Evolutionary conservation across 2,329 filamentous ascomycete species (phyloP).

Genomic region (Graphiopsis chlorocephala): DNA sequence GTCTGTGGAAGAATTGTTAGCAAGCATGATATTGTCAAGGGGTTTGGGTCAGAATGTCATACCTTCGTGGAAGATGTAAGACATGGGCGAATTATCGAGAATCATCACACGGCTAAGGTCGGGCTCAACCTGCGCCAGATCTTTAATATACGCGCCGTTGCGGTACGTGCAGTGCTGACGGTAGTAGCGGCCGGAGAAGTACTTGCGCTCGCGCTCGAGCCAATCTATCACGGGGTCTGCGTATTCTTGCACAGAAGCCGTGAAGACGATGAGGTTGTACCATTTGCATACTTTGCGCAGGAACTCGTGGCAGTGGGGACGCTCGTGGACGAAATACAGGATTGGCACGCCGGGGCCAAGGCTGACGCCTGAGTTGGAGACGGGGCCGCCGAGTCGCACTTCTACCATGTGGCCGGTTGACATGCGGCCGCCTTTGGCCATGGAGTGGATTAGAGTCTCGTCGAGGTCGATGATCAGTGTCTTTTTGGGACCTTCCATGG

Average conservation of each 20-base stretch:
- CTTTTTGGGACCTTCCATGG: slow-evolving; percentile 69
- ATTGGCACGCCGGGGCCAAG: slow-evolving; percentile 90
- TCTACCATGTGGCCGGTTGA: slow-evolving; percentile 98
- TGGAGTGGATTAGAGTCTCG: slow-evolving; percentile 96
- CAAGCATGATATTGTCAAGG: not conserved
- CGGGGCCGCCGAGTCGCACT: slow-evolving; percentile 50
- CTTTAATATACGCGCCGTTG: slow-evolving; percentile 97
- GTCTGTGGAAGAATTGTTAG: slow-evolving; percentile 54
- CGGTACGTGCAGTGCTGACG: slow-evolving; percentile 95
- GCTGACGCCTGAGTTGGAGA: slow-evolving; percentile 22
- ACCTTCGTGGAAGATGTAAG: slow-evolving; percentile 99
- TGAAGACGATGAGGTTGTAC: slow-evolving; percentile 97
- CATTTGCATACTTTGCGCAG: slow-evolving; percentile 90
- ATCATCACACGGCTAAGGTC: slow-evolving; percentile 99
- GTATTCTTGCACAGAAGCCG: slow-evolving; percentile 96
- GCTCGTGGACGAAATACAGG: slow-evolving; percentile 97
- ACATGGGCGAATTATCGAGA: slow-evolving; percentile 95
- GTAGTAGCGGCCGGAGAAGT: slow-evolving; percentile 91
- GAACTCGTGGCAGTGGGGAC: slow-evolving; percentile 95
- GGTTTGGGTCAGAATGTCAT: slow-evolving; percentile 33
- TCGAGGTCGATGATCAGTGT: slow-evolving; percentile 94
- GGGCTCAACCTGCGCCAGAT: slow-evolving; percentile 91
- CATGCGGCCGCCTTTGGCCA: slow-evolving; percentile 94
- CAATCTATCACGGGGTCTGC: slow-evolving; percentile 98
- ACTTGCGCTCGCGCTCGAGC: slow-evolving; percentile 95